These are phyloP conservation scores for Fusarium tanahbumbuense DNA, from an alignment of 2,329 filamentous ascomycete species.

Conservation along the genomic window DNA sequence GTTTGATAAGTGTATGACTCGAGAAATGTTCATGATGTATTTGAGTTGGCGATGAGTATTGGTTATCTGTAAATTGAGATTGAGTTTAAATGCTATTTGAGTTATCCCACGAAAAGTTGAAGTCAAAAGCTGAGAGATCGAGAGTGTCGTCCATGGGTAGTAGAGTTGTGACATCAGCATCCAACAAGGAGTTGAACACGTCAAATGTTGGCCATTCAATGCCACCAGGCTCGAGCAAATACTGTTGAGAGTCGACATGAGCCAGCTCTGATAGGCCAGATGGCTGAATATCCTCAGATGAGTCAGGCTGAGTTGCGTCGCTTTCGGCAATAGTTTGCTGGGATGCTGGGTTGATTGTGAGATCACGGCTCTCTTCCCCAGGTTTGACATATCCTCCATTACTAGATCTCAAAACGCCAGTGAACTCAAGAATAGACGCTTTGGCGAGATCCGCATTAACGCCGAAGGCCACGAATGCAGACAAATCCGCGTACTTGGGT, in stretches of 20 bases:
- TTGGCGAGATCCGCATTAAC: not conserved
- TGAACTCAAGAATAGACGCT: not conserved
- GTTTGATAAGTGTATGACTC: not conserved
- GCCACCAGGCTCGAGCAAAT: rapidly evolving
- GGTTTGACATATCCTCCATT: not conserved
- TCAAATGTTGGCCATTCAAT: constrained; percentile 6
- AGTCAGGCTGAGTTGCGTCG: rapidly evolving
- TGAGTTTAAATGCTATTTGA: not conserved
- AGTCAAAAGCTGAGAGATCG: constrained; percentile 3
- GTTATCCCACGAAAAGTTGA: not conserved
- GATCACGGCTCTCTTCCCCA: not conserved
- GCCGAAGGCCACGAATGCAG: not conserved
- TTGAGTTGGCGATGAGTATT: not conserved
- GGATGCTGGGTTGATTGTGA: rapidly evolving
- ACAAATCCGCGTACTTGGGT: not conserved
- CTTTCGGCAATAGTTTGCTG: not conserved
- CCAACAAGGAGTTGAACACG: constrained; percentile 8
- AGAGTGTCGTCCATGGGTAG: not conserved
- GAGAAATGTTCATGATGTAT: not conserved
- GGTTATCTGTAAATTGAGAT: rapidly evolving
- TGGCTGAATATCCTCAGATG: rapidly evolving
- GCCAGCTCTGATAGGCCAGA: no score
- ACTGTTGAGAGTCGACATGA: no score
- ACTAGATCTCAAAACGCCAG: not conserved
- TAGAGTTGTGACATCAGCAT: constrained; percentile 15